Evolutionary conservation across 1,284 basidiomycete genomes (phyloP), one percentile per base, ranked within the genome.

Genomic region (Exsudoporus floridanus): DNA sequence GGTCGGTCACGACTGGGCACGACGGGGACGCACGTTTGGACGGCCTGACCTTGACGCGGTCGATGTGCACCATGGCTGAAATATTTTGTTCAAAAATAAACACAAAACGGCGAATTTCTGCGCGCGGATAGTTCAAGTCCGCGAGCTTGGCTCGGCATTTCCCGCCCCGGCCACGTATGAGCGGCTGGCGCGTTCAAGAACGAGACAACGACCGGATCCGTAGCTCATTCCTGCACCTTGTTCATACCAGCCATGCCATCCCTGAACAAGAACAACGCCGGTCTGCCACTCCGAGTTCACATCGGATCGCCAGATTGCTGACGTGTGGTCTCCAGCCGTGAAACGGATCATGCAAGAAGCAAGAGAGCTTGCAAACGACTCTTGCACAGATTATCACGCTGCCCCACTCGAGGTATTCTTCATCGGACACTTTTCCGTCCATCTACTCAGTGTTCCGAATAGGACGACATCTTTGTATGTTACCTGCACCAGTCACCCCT

Each of bases 331-430:
- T 13, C 18, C 34, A 73, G 92, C 93, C 49, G 90, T 97, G 54
- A 97, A 97, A 76, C 86, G 96, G 42, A 97, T 98, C 60, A 91
- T 98, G 84, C 92, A 94, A 69, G 95, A 98, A 73, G 95, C 94
- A 5, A 78, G 84, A 56, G 95, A 98, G 69, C 82, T 97, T 8
- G 83, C 86, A 7, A 82, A 81, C 50, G 94, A 95, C 69, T 82
- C 85, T 50, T 87, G 81, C 49, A 84, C 86, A 1, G 92, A 94
- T 65, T 95, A 94, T 67, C 74, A 81, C 52, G 95, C 94, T 9
- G 85, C 83, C 0, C 95, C 95, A 3, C 74, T 96, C 14, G 95
- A 97, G 82, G 91, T 93, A 55, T 51, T 48, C 38, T 42, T 35
- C 45, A 10, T 49, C 34, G 41, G 28, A 18, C 39, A 27, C 45